Percentiles rank a stretch among this genome's conserved stretches.
Evolutionary conservation across 805 yeast species (phyloP).

Genomic region (Candida silvicultrix): DNA sequence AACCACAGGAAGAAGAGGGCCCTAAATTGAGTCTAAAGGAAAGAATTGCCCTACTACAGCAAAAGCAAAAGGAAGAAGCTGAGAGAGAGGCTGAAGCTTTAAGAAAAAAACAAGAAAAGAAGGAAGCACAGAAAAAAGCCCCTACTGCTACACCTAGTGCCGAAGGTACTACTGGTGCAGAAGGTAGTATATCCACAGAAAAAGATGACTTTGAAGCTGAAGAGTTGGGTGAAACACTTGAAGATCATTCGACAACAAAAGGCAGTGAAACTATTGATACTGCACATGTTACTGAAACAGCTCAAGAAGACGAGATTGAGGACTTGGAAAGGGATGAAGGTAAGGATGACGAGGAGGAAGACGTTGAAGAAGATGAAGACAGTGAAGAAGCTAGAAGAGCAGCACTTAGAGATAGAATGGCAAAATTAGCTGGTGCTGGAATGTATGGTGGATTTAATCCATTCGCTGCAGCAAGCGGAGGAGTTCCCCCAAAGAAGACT

Average conservation of each 20-base stretch:
- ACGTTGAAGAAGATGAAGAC: slow-evolving; percentile 55
- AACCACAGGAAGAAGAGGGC: slow-evolving; percentile 39
- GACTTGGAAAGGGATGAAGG: slow-evolving; percentile 28
- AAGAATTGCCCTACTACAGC: slow-evolving; percentile 76
- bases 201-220: too few species aligned
- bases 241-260: too few species aligned
- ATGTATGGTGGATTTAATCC: slow-evolving; percentile 36
- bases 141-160: background rate
- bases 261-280: too few species aligned
- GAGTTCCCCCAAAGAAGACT: slow-evolving; percentile 24
- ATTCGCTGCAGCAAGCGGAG: slow-evolving; percentile 32
- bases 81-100: slow-evolving; percentile 60
- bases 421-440: slow-evolving; percentile 82
- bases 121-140: slow-evolving; percentile 29
- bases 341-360: slow-evolving; percentile 43
- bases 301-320: slow-evolving; percentile 4
- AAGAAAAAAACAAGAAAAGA: slow-evolving; percentile 45
- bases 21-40: slow-evolving; percentile 84
- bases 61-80: slow-evolving; percentile 74
- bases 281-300: too few species aligned
- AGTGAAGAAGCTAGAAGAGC: slow-evolving; percentile 72
- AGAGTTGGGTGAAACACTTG: too few species aligned
- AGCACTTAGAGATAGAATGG: slow-evolving; percentile 87
- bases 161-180: slow-evolving; percentile 1
- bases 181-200: background rate